Conservation (phyloP, 225 moss, liverwort and hornwort species). For the Bryum argenteum region DNA sequence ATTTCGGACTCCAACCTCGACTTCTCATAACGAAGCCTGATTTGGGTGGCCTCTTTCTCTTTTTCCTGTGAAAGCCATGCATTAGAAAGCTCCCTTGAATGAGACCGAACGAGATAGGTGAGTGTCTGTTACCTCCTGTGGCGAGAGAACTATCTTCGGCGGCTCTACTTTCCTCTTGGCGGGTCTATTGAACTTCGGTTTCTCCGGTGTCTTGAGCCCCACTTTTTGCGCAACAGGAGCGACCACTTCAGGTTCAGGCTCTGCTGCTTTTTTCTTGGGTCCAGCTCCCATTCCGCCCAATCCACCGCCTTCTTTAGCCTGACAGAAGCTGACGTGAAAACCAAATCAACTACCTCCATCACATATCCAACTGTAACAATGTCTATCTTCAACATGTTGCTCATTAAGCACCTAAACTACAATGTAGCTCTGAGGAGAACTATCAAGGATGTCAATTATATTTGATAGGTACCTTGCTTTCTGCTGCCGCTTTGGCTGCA, state of each 20-base stretch:
- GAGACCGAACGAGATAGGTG: not conserved
- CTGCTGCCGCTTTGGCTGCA: constrained; percentile 43
- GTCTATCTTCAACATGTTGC: constrained; percentile 2
- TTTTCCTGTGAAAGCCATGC: constrained; percentile 55
- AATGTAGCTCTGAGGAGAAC: not conserved
- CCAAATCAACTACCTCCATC: constrained; percentile 23
- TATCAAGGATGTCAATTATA: not conserved
- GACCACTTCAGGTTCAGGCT: constrained; percentile 49
- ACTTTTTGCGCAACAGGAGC: constrained; percentile 21
- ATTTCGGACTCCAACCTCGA: constrained; percentile 68
- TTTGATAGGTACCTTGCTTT: constrained; percentile 46
- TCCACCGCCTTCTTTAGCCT: constrained; percentile 82
- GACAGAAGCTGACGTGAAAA: constrained; percentile 27
- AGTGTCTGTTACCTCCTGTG: constrained; percentile 52
- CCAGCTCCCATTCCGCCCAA: constrained; percentile 75
- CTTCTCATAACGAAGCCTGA: constrained; percentile 82
- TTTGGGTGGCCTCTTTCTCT: constrained; percentile 69
- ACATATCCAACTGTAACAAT: constrained; percentile 7
- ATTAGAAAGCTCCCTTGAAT: not conserved
- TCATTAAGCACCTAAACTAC: not conserved
- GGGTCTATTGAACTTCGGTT: constrained; percentile 30
- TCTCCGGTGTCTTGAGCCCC: constrained; percentile 33
- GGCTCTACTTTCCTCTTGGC: constrained; percentile 44
- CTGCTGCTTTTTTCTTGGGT: constrained; percentile 68
- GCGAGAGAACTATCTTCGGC: constrained; percentile 61